Base-by-base conservation (phyloP, 2,329 filamentous ascomycete genomes). In the Herpotrichia juniperi region DNA sequence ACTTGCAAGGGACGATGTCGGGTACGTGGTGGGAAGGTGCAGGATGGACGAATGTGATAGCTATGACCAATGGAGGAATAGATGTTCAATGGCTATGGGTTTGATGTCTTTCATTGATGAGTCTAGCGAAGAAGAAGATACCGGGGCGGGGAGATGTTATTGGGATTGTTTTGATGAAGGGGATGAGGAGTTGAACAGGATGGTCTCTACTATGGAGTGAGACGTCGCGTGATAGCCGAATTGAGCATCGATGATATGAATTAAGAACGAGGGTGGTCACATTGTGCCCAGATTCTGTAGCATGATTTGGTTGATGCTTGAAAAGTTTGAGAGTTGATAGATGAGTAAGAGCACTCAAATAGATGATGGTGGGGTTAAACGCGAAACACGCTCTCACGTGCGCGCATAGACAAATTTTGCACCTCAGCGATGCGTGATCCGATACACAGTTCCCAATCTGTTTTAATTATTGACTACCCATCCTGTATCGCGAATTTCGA, bases 341-440 rank as follows among this genome's bases (percentile, higher is more conserved):
- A n/a, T n/a, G n/a, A n/a, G n/a, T n/a, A n/a, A n/a, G n/a, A n/a
- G n/a, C n/a, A n/a, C n/a, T n/a, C n/a, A n/a, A n/a, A n/a, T n/a
- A n/a, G n/a, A n/a, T n/a, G n/a, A n/a, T n/a, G n/a, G n/a, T n/a
- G n/a, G n/a, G n/a, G n/a, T n/a, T n/a, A n/a, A n/a, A n/a, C n/a
- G n/a, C n/a, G n/a, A 25, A 25, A 40, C 50, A 22, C 50, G 40
- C 17, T 26, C 30, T 53, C 50, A 53, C 50, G 50, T 53, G 50
- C 7, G 22, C 42, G 46, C 50, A 53, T 46, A 37, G 46, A 46
- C 46, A 28, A 37, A 22, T 47, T 47, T 35, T 16, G 21, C 30
- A n/a, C 11, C 19, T 8, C 7, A 37, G n/a, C n/a, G n/a, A n/a
- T n/a, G n/a, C n/a, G n/a, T n/a, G n/a, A n/a, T n/a, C n/a, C n/a